A percentile compares a stretch with the other conserved stretches of the same genome.
These are phyloP conservation scores for Backusella mclennaniae DNA, from an alignment of 192 early-diverging fungal species.

Conservation along the genomic window DNA sequence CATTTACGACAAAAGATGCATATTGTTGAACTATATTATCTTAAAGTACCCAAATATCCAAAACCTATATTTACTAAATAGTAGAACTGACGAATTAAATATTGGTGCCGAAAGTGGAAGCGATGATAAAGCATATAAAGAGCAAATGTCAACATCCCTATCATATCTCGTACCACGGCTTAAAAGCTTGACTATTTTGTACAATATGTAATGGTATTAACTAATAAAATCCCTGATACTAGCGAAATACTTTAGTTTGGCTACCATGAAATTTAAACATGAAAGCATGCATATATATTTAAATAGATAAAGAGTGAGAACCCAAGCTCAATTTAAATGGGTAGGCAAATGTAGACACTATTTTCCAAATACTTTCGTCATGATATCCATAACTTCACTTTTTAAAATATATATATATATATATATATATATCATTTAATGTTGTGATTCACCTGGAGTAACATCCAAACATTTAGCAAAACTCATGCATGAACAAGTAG, in stretches of 20 bases:
- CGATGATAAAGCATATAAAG: neutral
- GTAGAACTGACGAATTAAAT: neutral
- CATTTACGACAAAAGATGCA: neutral
- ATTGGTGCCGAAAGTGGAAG: neutral
- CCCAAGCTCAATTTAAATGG: too few relatives aligned
- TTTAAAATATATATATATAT: too few relatives aligned
- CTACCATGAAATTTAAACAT: too few relatives aligned
- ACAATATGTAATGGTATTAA: neutral
- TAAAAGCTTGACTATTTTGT: neutral
- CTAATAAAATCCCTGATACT: neutral
- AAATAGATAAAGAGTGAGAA: too few relatives aligned
- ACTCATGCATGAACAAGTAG: too few relatives aligned
- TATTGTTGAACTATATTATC: neutral
- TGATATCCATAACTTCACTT: too few relatives aligned
- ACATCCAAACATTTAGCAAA: too few relatives aligned
- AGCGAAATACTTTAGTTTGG: neutral
- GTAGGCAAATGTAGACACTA: too few relatives aligned
- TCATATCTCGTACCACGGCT: neutral
- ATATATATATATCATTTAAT: too few relatives aligned
- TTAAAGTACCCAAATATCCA: neutral
- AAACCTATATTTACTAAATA: neutral
- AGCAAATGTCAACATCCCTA: neutral
- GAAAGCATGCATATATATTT: too few relatives aligned
- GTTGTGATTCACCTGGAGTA: too few relatives aligned
- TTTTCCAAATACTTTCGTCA: too few relatives aligned